Evolutionary conservation across 805 yeast genomes (phyloP).

Genomic region (Pichia nakasei): DNA sequence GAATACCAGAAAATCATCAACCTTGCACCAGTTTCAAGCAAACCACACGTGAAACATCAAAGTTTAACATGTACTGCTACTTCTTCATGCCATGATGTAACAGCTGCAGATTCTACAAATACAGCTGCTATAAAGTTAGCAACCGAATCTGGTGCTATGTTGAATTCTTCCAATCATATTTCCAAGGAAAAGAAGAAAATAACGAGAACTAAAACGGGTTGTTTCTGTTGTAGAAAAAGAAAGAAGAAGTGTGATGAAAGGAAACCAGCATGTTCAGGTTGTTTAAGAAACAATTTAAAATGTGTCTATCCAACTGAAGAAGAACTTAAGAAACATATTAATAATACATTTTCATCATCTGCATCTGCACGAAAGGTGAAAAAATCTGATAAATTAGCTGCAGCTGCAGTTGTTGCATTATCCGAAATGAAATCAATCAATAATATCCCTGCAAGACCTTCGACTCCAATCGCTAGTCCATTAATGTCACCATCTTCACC

Average conservation of each 20-base stretch:
- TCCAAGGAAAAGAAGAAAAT: conserved; percentile 21
- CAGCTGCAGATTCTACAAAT: neutral
- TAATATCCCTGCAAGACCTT: neutral
- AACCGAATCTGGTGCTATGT: neutral
- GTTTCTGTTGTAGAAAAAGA: conserved; percentile 30
- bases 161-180: neutral
- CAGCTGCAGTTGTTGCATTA: neutral
- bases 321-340: conserved; percentile 10
- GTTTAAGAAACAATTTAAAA: conserved; percentile 25
- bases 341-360: conserved; percentile 4
- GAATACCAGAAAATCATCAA: conserved; percentile 26
- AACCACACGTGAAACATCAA: conserved; percentile 8
- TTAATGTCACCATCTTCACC: conserved; percentile 7
- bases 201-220: conserved; percentile 30
- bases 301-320: conserved; percentile 27
- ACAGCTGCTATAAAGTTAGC: neutral
- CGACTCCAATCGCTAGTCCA: neutral
- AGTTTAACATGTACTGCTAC: neutral
- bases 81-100: neutral
- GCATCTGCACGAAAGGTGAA: neutral
- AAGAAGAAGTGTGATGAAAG: conserved; percentile 32
- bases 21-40: neutral
- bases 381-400: conserved; percentile 3
- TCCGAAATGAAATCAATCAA: conserved; percentile 5
- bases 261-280: conserved; percentile 29